Evolutionary conservation across 2,329 filamentous ascomycete species (phyloP), one percentile per base, ranked within the genome.

Genomic region (Hypoxylon sp.): DNA sequence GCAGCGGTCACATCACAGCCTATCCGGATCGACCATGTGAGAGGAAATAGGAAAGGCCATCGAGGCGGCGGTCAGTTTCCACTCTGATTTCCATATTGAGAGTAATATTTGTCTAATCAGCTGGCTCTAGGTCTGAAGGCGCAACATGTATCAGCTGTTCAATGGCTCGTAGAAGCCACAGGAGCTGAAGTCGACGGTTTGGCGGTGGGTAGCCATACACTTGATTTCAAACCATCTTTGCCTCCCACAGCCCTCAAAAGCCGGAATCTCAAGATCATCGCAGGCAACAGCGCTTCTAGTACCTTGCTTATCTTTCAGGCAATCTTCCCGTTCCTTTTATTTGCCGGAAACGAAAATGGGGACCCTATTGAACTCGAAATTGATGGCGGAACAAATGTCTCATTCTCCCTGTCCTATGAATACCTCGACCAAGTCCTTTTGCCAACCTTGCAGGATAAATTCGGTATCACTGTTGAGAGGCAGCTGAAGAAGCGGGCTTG

Each of bases 361-460:
- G 80, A 83, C 27, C 82, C 84, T 1, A 79, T 89, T 22, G 81
- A 82, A 31, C 71, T 90, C 4, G 81, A 82, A 17, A 84, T 91
- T 6, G 81, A 83, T 1, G 88, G 88, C 4, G 88, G 89, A 14
- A 90, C 88, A 1, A 90, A 91, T 69, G 85, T 87, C 2, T 80
- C 82, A 8, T 88, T 83, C 73, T 88, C 88, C 0, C 81, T 83
- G 1, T 88, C 84, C n/a, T 89, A 83, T 65, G 88, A 91, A 73
- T 91, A 90, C 73, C 78, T 90, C 2, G 86, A 89, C 72, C 88
- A 90, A 72, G 85, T 90, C 0, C 80, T 91, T 0, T 77, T 90
- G 33, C 88, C 88, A 2, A 80, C 82, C 0, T 77, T 91, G 0
- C 81, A 87, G 72, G 79, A 81, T 2, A 80, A 81, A 2, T 89